These are phyloP conservation scores for Podaxis rugospora DNA, from an alignment of 768 basidiomycete genomes.

Conservation along the genomic window DNA sequence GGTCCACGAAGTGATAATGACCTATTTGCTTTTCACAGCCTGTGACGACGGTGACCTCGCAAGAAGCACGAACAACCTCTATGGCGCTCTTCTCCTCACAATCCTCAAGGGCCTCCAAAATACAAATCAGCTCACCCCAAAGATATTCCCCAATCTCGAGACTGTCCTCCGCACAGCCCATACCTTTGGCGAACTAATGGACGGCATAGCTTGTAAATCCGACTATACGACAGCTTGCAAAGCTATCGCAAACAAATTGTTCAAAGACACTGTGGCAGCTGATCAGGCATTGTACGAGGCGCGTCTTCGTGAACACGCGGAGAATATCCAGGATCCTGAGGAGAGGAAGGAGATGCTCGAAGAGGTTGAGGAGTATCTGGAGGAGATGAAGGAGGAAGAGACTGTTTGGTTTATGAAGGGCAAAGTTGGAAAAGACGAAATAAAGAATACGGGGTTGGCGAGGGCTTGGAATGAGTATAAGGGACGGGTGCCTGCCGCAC, in stretches of 20 bases:
- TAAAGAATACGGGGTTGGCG: conserved; percentile 20
- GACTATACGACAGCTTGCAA: conserved; percentile 28
- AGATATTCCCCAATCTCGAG: conserved; percentile 28
- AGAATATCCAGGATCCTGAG: conserved; percentile 19
- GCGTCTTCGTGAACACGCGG: conserved; percentile 27
- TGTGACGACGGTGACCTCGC: conserved; percentile 30
- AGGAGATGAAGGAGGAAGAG: conserved; percentile 17
- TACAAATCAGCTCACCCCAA: conserved; percentile 23
- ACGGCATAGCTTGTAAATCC: conserved; percentile 16
- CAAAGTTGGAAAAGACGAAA: conserved; percentile 20
- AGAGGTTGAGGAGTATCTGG: conserved; percentile 16
- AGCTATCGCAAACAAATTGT: conserved; percentile 28
- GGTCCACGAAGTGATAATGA: neutral
- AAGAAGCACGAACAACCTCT: conserved; percentile 26
- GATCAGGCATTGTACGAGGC: conserved; percentile 24
- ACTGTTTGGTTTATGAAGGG: conserved; percentile 28
- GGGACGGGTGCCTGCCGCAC: conserved; percentile 18
- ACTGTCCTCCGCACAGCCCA: conserved; percentile 23
- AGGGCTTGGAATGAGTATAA: conserved; percentile 37
- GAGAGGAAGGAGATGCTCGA: conserved; percentile 15
- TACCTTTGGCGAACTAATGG: conserved; percentile 23
- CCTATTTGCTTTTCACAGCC: conserved; percentile 17
- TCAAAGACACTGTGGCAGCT: conserved; percentile 24
- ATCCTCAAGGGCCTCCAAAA: conserved; percentile 28
- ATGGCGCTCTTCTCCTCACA: conserved; percentile 29